phyloP scores from a whole-genome alignment of 2,329 filamentous ascomycete species.

The Lasiodiplodia gonubiensis region DNA sequence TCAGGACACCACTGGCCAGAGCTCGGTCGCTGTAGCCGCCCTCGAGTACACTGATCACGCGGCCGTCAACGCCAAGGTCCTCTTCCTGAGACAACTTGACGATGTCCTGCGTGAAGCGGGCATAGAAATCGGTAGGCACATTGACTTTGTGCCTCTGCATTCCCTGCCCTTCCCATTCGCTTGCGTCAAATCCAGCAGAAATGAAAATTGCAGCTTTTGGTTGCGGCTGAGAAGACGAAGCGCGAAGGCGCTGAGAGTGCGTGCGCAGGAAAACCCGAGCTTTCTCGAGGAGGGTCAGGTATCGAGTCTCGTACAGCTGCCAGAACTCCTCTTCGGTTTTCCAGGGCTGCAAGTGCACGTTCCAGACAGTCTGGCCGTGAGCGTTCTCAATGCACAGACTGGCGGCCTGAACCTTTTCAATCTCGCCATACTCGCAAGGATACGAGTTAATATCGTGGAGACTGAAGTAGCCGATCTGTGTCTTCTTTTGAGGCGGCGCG shows the following conservation, averaged over 20 bases:
- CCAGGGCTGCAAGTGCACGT: slow-evolving; percentile 91
- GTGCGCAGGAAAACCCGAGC: slow-evolving; percentile 74
- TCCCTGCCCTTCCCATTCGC: slow-evolving; percentile 86
- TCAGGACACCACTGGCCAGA: slow-evolving; percentile 83
- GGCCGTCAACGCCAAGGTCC: slow-evolving; percentile 76
- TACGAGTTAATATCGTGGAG: slow-evolving; percentile 98
- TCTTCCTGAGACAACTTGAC: slow-evolving; percentile 82
- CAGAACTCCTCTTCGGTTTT: slow-evolving; percentile 84
- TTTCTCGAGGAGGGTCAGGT: slow-evolving; percentile 79
- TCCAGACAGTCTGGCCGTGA: slow-evolving; percentile 94
- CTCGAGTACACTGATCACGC: slow-evolving; percentile 91
- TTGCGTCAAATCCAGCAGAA: slow-evolving; percentile 95
- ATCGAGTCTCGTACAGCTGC: slow-evolving; percentile 81
- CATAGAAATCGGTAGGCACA: slow-evolving; percentile 96
- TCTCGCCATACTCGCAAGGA: slow-evolving; percentile 92
- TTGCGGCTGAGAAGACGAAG: slow-evolving; percentile 61
- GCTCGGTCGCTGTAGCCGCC: slow-evolving; percentile 96
- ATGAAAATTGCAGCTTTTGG: slow-evolving; percentile 91
- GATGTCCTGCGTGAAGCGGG: slow-evolving; percentile 84
- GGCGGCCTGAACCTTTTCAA: slow-evolving; percentile 90
- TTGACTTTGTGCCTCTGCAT: slow-evolving; percentile 98
- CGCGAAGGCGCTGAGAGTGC: slow-evolving; percentile 70
- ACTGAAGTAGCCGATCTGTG: slow-evolving; percentile 93
- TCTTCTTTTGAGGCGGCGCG: slow-evolving; percentile 77
- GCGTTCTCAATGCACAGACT: slow-evolving; percentile 94